Percentiles rank a stretch among this genome's conserved stretches.
Evolutionary conservation across 768 basidiomycete genomes (phyloP).

Genomic region (Kwoniella newhampshirensis): DNA sequence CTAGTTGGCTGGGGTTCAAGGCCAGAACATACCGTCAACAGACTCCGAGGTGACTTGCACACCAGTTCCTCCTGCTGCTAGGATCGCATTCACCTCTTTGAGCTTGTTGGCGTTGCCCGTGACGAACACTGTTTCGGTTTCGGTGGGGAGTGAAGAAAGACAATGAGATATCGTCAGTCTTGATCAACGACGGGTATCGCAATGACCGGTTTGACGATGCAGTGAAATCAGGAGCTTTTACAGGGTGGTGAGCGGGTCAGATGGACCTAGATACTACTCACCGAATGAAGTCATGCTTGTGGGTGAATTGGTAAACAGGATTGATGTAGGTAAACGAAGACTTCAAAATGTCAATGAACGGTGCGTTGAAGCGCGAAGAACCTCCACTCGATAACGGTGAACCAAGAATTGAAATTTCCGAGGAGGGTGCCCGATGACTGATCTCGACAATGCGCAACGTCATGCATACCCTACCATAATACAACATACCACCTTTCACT

Average conservation of each 20-base stretch:
- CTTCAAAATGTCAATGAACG: no score
- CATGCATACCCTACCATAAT: neutral
- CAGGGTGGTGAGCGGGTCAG: neutral
- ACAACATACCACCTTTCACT: neutral
- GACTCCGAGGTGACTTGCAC: conserved; percentile 74
- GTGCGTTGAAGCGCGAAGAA: neutral
- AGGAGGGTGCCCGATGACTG: no score
- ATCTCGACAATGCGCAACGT: no score
- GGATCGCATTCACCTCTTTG: conserved; percentile 79
- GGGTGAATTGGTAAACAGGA: no score
- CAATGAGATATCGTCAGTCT: no score
- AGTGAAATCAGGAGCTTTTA: neutral
- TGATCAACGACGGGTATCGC: neutral
- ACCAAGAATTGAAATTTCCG: no score
- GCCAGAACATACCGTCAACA: conserved; percentile 67
- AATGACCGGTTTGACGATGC: neutral
- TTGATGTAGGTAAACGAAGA: no score
- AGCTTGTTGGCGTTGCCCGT: conserved; percentile 94
- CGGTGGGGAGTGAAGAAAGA: no score
- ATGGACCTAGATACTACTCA: conserved; percentile 6
- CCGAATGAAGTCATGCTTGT: conserved; percentile 39
- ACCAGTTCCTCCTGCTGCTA: conserved; percentile 59
- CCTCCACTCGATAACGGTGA: neutral
- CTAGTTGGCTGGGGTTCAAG: no score
- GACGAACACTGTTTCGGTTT: conserved; percentile 96